Evolutionary conservation across 2,329 filamentous ascomycete genomes (phyloP), one percentile per base, ranked within the genome.

Genomic region (Neoscytalidium dimidiatum): DNA sequence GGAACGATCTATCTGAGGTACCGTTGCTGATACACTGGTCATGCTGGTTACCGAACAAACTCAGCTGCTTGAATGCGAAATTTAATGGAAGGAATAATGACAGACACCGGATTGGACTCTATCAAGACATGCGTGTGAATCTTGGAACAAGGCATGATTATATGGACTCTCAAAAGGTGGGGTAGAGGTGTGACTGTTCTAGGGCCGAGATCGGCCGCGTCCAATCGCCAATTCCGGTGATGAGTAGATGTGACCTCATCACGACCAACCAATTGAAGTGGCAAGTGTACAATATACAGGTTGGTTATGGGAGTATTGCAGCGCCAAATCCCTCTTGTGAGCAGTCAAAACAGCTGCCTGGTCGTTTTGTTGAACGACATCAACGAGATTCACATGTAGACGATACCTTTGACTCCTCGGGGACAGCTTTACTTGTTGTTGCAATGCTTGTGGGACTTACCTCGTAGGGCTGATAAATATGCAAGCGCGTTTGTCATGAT

Each of bases 161-260:
- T 13, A 28, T 21, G 23, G 35, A 21, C 14, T 26, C n/a, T 26
- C n/a, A 35, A 43, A 58, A 58, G 53, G 53, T 31, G 53, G 53
- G 26, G 53, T 58, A 58, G 35, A 58, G 53, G 53, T 8, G 31
- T 29, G 53, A 58, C 53, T 43, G 53, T 29, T 44, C 21, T 38
- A n/a, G 17, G 13, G 31, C 53, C 53, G 53, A 43, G 23, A 44
- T 43, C 33, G 35, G 53, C 53, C 23, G 53, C 53, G 29, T 43
- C 35, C n/a, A 28, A 23, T 26, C 44, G 19, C 52, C 21, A 19
- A 58, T 43, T 19, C 23, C 23, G 26, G 53, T 3, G 14, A 26
- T 11, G 13, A 7, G 33, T 14, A 26, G n/a, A 17, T 41, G 6
- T 21, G 23, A 26, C 21, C 13, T n/a, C 21, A 58, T 58, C 17